Conservation (phyloP, 1,139 yeast genomes). For the Geotrichum phurueaensis region DNA sequence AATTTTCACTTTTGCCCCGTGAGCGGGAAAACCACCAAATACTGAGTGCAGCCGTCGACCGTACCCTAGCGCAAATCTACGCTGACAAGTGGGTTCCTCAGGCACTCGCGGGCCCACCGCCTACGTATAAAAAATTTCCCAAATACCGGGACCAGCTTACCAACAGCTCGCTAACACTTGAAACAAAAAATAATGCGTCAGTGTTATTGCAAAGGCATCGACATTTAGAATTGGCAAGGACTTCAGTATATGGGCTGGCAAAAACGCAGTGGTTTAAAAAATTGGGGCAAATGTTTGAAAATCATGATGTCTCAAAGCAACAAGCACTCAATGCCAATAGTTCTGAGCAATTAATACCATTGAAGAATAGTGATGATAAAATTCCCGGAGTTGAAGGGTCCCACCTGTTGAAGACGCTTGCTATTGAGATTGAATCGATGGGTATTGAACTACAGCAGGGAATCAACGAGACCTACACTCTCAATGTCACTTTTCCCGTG, state of each 20-base stretch:
- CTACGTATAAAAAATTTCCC: conserved; percentile 2
- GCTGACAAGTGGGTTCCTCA: conserved; percentile 22
- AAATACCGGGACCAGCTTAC: neutral
- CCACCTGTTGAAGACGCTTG: neutral
- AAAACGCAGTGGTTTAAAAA: neutral
- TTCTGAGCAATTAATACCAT: neutral
- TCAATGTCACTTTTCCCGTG: conserved; percentile 23
- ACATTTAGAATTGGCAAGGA: conserved; percentile 24
- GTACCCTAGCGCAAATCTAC: conserved; percentile 20
- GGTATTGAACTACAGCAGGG: conserved; percentile 38
- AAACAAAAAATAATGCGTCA: neutral
- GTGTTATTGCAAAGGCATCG: neutral
- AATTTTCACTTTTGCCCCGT: neutral
- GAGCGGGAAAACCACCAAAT: conserved; percentile 15
- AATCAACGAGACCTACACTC: conserved; percentile 41
- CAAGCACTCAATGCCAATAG: neutral
- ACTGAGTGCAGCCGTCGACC: conserved; percentile 21
- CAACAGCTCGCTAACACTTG: neutral
- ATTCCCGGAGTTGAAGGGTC: neutral
- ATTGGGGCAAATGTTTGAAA: neutral
- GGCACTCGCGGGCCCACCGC: conserved; percentile 18
- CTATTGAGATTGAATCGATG: neutral
- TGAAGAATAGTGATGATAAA: neutral
- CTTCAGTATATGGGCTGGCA: conserved; percentile 5
- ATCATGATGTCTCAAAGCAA: neutral